Evolutionary conservation across 257 asterid genomes (phyloP).

Genomic region (Nicotiana undulata): DNA sequence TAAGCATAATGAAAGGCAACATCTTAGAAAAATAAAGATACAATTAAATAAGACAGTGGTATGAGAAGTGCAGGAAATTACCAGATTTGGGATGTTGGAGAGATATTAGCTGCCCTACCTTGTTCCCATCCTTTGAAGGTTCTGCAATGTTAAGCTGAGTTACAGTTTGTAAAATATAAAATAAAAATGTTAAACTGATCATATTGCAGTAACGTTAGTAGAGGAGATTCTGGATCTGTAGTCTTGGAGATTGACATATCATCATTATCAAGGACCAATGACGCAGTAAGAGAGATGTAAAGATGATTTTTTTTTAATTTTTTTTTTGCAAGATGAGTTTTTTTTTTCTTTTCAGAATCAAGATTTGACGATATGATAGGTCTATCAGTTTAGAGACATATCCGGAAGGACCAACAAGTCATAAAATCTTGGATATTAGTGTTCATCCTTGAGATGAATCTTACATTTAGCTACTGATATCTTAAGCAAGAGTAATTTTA

Average conservation of each 20-base stretch:
- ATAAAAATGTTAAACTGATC: constrained; percentile 5
- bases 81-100: constrained; percentile 93
- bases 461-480: neutral
- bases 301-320: neutral
- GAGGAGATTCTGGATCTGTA: neutral
- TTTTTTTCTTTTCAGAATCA: neutral
- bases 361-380: neutral
- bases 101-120: constrained; percentile 36
- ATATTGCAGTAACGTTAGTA: constrained; percentile 13
- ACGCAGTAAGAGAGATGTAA: neutral
- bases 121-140: constrained; percentile 35
- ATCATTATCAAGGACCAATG: neutral
- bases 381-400: neutral
- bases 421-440: neutral
- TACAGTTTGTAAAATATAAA: too few species aligned
- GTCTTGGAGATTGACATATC: neutral
- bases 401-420: neutral
- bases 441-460: neutral
- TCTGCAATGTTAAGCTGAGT: constrained; percentile 36
- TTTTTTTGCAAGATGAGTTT: neutral
- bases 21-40: neutral
- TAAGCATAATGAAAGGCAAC: neutral
- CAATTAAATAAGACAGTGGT: neutral
- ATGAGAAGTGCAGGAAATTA: constrained; percentile 13
- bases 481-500: neutral